Base-by-base conservation (phyloP, 805 yeast genomes). In the Candida ponderosae region DNA sequence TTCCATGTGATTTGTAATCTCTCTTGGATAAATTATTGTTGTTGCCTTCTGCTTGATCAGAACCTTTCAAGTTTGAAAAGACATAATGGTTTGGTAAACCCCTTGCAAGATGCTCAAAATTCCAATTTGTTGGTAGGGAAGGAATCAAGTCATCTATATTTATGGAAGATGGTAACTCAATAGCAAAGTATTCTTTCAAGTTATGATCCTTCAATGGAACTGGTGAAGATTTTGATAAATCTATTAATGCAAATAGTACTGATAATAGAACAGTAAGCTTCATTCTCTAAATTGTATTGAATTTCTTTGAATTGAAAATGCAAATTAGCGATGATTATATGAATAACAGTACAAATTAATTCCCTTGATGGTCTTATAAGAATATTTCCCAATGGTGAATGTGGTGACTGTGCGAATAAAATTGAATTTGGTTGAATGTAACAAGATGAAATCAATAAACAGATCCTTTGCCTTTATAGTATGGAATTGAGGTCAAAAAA, bases 61-160 rank as follows among this genome's bases (percentile, higher is more conserved):
- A 31, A 44, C 29, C 18, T 32, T 72, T 72, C 24, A 56, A 44
- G 20, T 73, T 54, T 8, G 90, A 81, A 48, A 85, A 81, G 13
- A 86, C 81, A 53, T 72, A 76, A 53, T 79, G 80, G 42, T 76
- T 65, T 18, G 72, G 76, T 18, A 78, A 53, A 0, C 81, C 82
- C 28, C 79, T 66, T 3, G 77, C 74, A 18, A 65, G 71, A 53
- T 83, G 85, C 54, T 86, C 94, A 49, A 62, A 84, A 6, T 46
- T 48, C 72, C 81, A 70, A 14, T 53, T 53, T 4, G 72, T 24
- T 24, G 28, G 28, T 24, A 24, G 14, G 6, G 11, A 5, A 8
- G 11, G 28, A 24, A 24, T 24, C 14, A 24, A 11, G 14, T 24
- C 28, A 24, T 24, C 14, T 8, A 24, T 11, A 24, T 24, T 24